These are phyloP conservation scores for Hibiscus tridactylites DNA, from an alignment of 345 rosid species.

Conservation along the genomic window DNA sequence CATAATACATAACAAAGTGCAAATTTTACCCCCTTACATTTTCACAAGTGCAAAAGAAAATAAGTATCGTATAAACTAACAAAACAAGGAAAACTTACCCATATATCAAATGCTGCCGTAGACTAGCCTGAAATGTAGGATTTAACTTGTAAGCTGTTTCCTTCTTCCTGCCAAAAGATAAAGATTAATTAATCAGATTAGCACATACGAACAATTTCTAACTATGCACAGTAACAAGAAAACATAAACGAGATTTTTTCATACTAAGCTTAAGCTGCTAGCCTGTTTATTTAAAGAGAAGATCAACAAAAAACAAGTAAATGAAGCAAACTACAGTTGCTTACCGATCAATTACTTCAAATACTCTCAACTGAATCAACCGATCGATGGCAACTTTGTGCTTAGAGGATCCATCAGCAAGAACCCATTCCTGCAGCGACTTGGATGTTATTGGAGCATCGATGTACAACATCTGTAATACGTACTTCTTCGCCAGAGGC, in stretches of 20 bases:
- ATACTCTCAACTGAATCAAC: conserved; percentile 61
- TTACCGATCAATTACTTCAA: conserved; percentile 50
- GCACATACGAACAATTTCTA: background rate
- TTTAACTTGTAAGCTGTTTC: conserved; percentile 61
- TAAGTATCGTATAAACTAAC: no score
- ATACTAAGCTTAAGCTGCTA: no score
- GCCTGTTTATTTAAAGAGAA: no score
- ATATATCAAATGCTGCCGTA: conserved; percentile 55
- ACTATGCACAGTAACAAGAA: background rate
- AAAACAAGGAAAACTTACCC: conserved; percentile 42
- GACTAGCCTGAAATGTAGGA: conserved; percentile 70
- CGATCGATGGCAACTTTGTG: conserved; percentile 79
- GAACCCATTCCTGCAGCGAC: conserved; percentile 69
- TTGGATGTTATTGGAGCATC: conserved; percentile 43
- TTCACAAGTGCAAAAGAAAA: background rate
- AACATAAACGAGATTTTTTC: no score
- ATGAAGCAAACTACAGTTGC: no score
- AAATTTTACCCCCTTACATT: background rate
- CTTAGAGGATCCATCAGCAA: conserved; percentile 63
- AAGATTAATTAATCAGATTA: background rate
- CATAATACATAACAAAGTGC: background rate
- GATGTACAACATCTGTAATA: conserved; percentile 53
- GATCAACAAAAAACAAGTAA: no score
- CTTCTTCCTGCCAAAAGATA: conserved; percentile 48
- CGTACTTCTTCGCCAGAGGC: conserved; percentile 88